phyloP scores from a whole-genome alignment of 1,284 basidiomycete species.

The Porodaedalea pini region DNA sequence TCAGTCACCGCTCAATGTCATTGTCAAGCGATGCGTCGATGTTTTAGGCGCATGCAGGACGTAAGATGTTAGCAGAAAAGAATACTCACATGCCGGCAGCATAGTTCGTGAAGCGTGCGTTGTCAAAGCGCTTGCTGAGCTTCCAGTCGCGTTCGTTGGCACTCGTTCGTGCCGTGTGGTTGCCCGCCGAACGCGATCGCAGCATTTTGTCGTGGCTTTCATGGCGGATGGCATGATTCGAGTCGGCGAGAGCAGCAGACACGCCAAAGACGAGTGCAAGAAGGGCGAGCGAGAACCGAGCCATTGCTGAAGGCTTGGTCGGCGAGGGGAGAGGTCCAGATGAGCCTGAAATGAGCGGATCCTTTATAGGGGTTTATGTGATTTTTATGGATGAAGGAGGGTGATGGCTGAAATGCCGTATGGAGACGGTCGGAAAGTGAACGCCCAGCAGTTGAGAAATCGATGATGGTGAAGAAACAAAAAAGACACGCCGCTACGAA shows the following conservation, averaged over 20 bases:
- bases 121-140: slow-evolving; percentile 9
- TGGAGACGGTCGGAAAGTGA: background rate
- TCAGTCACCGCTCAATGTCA: background rate
- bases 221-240: slow-evolving; percentile 6
- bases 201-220: slow-evolving; percentile 5
- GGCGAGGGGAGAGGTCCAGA: background rate
- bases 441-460: background rate
- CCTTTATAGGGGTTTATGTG: background rate
- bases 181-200: background rate
- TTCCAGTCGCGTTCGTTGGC: background rate
- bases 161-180: background rate
- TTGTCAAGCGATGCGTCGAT: background rate
- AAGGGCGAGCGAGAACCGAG: background rate
- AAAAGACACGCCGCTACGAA: background rate
- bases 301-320: background rate
- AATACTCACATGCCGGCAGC: slow-evolving; percentile 30
- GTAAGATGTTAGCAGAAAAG: too few species aligned
- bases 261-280: slow-evolving; percentile 2
- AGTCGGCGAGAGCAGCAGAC: slow-evolving; percentile 5
- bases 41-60: background rate
- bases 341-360: background rate
- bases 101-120: slow-evolving; percentile 30
- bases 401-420: slow-evolving; percentile 10
- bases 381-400: slow-evolving; percentile 8
- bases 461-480: slow-evolving; percentile 7